A percentile compares a stretch with the other conserved stretches of the same genome.
phyloP scores from a whole-genome alignment of 805 yeast genomes.

The Jamesozyma gamospora region DNA sequence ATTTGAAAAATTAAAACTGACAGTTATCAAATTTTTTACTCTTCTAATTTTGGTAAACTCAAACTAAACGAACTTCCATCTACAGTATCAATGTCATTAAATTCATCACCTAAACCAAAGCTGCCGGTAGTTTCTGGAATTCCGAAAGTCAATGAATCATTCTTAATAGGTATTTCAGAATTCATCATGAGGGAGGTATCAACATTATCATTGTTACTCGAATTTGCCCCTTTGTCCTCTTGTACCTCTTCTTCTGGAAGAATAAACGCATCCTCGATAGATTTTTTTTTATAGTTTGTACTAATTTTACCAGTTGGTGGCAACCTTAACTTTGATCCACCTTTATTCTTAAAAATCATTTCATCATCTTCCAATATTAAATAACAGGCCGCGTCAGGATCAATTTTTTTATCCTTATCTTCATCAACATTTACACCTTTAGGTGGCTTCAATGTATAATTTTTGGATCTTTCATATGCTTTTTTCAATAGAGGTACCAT shows the following conservation, averaged over 20 bases:
- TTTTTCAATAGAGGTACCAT: slow-evolving; percentile 46
- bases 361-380: slow-evolving; percentile 72
- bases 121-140: neutral
- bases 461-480: slow-evolving; percentile 34
- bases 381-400: slow-evolving; percentile 30
- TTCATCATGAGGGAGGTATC: neutral
- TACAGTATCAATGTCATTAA: slow-evolving; percentile 4
- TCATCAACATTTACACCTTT: slow-evolving; percentile 27
- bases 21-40: no score
- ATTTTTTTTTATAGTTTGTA: slow-evolving; percentile 58
- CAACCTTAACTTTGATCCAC: slow-evolving; percentile 59
- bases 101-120: slow-evolving; percentile 2
- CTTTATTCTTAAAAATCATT: slow-evolving; percentile 64
- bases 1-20: no score
- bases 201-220: neutral
- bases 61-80: slow-evolving; percentile 13
- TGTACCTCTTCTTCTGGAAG: slow-evolving; percentile 30
- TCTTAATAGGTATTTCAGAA: neutral
- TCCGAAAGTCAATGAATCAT: neutral
- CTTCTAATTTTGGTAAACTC: slow-evolving; percentile 13
- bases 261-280: slow-evolving; percentile 44
- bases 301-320: slow-evolving; percentile 88
- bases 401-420: slow-evolving; percentile 19
- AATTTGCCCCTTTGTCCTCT: neutral
- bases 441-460: slow-evolving; percentile 35